These are phyloP conservation scores for Cymbidium sinense DNA, from an alignment of 106 monocot genomes.

Conservation along the genomic window DNA sequence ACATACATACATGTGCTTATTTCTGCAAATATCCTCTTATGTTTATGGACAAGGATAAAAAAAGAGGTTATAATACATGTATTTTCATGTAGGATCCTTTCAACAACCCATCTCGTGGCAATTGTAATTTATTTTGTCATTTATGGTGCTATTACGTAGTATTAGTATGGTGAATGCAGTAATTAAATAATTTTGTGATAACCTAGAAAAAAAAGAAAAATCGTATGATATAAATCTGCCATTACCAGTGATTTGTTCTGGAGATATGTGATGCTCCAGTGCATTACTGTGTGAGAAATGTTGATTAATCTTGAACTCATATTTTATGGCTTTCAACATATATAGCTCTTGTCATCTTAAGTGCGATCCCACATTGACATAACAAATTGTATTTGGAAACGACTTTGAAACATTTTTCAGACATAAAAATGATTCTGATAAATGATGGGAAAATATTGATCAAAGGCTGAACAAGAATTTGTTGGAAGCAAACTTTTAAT, in stretches of 20 bases:
- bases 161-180: too few species aligned
- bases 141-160: too few species aligned
- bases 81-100: too few species aligned
- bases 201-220: not conserved
- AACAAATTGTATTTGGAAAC: not conserved
- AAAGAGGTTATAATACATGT: too few species aligned
- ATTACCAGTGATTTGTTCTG: not conserved
- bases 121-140: too few species aligned
- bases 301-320: not conserved
- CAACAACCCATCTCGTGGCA: too few species aligned
- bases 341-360: not conserved
- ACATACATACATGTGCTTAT: too few species aligned
- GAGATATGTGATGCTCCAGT: not conserved
- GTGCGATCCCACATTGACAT: not conserved
- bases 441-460: not conserved
- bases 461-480: not conserved
- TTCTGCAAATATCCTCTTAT: too few species aligned
- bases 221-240: not conserved
- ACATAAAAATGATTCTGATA: not conserved
- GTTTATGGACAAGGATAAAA: too few species aligned
- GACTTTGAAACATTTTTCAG: not conserved
- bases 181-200: not conserved
- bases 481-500: not conserved
- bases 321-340: not conserved
- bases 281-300: not conserved